Evolutionary conservation across 108 stramenopile species (phyloP), one percentile per base, ranked within the genome.

Genomic region (Nitzschia sp.): DNA sequence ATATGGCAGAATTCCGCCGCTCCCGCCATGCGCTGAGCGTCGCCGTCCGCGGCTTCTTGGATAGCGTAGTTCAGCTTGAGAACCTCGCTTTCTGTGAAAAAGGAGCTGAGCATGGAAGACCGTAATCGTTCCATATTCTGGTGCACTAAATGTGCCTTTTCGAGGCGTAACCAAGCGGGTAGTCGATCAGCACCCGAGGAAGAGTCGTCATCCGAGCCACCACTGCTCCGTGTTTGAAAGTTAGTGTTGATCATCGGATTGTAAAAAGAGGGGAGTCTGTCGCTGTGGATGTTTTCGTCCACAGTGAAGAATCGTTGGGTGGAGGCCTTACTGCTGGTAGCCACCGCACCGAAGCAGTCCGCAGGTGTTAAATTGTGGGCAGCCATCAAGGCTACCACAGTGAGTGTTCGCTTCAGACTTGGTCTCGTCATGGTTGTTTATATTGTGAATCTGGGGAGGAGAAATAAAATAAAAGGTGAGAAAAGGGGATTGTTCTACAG

Each of bases 1-100:
- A 92, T 76, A 11, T 74, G 60, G 63, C 84, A 87, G 68, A 92
- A 92, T 45, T 87, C 87, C 0, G 85, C 78, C 5, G 87, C 86
- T n/a, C 91, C 88, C 0, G 83, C 84, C 61, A 89, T 72, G 58
- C 83, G 80, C 26, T 81, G 75, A 3, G 46, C 34, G 68, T 89
- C 77, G 4, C 74, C 77, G 2, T 48, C 63, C 19, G 87, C 68
- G 3, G 88, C 80, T 50, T 73, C 73, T 61, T 81, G 76, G 46
- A 92, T 86, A 52, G 91, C 86, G 15, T 55, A 61, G 21, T 85
- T 63, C 1, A 92, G 62, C 34, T 76, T 68, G 29, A 65, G 48
- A 11, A 69, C 57, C 68, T 83, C 78, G 1, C 32, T 68, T 59
- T 76, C 75, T 26, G 78, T 83, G 26, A 78, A 83, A 36, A 68